Base-by-base conservation (phyloP, 2,329 filamentous ascomycete species). In the Hyphodiscus sp. region DNA sequence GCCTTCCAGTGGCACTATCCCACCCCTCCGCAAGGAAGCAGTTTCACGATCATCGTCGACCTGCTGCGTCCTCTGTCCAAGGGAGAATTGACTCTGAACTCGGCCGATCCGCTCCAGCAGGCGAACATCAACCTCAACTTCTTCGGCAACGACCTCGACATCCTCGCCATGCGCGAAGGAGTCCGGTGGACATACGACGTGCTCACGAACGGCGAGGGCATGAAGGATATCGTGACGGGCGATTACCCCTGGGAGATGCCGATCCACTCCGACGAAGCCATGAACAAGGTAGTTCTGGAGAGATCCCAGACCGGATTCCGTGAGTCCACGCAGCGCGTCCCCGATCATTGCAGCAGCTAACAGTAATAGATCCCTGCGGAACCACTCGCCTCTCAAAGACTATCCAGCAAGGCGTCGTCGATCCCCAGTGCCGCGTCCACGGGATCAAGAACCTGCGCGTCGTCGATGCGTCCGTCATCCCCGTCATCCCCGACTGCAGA, bases 201-300 rank as follows among this genome's bases (percentile, higher is more conserved):
- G n/a, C 60, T 85, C 1, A 78, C 70, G 41, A 76, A 74, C 8
- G 80, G 81, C 1, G 76, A 78, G 1, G 79, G 76, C 1, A 77
- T 85, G 67, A 80, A 72, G 63, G 77, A 80, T 49, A 71, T 81
- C 47, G 69, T 81, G 10, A 68, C 67, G 0, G 71, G 65, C 5
- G 76, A 80, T 51, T 85, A 83, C 62, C 82, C 81, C 0, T 84
- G 79, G 79, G 68, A 73, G 0, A 81, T 85, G 78, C 80, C 81
- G 0, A 71, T 76, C 2, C 62, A 78, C 13, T 73, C 73, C 1
- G 79, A 84, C 49, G 74, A 77, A 53, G 75, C 69, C 1, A 84
- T 85, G 80, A 75, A 77, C 43, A 71, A 72, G 48, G 69, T 73
- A 41, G 75, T 84, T 13, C 66, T 84, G 8, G 81, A 84, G 52